Base-by-base conservation (phyloP, 2,329 filamentous ascomycete species). In the Colletotrichum sp. region DNA sequence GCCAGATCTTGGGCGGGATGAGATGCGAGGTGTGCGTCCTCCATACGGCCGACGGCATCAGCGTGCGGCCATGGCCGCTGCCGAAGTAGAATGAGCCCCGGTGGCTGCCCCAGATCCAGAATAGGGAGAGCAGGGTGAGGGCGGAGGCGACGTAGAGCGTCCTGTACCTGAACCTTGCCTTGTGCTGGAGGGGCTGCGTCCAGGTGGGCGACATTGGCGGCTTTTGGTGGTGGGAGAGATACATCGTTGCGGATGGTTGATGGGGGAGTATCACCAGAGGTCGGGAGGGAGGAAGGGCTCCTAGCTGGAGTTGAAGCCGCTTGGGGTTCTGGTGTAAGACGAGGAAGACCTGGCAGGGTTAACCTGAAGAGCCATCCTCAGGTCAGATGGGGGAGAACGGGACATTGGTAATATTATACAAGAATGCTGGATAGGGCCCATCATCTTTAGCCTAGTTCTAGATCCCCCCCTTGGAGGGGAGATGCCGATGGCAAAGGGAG, bases 1-100 rank as follows among this genome's bases (percentile, higher is more conserved):
- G 75, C 78, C 75, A 79, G 52, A 78, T 72, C 32, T 66, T 34
- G 57, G 39, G 69, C 21, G 68, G 59, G 26, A 77, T 74, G 16
- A 67, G 64, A 3, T 75, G 66, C 32, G 67, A 59, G 32, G 26
- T 30, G 21, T 62, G 59, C 10, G 52, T 69, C 55, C 67, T 60
- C 67, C 67, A 69, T 8, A 30, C 28, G 1, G 44, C 44, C 0
- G 65, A 34, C 28, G 49, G 65, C 49, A 30, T 34, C 26, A 18
- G 36, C 13, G 34, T 32, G 68, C 36, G n/a, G 34, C 59, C 55
- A 5, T 52, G 44, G 6, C 44, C 44, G n/a, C n/a, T 52, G 59
- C 59, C 34, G 24, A 52, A 52, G 13, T 39, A 36, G 26, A 70
- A 63, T 5, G 57, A 49, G 30, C 34, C 57, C 8, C n/a, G 55